Conservation (phyloP, 345 rosid genomes). For the Cardamine occulta region DNA sequence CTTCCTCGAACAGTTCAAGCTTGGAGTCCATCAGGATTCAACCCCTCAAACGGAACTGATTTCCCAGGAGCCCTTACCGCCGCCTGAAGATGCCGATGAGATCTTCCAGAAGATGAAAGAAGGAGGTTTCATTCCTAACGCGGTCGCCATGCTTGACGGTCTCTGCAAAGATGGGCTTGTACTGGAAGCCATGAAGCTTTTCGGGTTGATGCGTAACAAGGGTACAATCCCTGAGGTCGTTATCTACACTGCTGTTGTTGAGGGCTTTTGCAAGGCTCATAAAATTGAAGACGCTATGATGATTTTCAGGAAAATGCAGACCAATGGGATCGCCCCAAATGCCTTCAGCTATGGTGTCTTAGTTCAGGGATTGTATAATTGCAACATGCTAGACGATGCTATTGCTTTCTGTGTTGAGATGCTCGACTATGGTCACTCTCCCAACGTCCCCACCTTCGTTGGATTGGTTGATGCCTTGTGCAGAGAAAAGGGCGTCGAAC, state of each 20-base stretch:
- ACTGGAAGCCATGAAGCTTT: conserved; percentile 91
- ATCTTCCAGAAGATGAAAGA: conserved; percentile 89
- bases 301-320: conserved; percentile 82
- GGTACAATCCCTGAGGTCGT: conserved; percentile 92
- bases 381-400: conserved; percentile 67
- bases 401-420: conserved; percentile 61
- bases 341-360: conserved; percentile 67
- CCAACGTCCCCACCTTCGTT: conserved; percentile 75
- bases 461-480: conserved; percentile 82
- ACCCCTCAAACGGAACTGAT: conserved; percentile 14
- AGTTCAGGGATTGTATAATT: conserved; percentile 69
- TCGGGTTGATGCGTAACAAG: conserved; percentile 76
- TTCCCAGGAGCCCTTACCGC: conserved; percentile 32
- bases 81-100: conserved; percentile 55
- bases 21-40: conserved; percentile 47
- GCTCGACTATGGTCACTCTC: conserved; percentile 92
- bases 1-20: conserved; percentile 72
- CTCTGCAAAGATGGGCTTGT: conserved; percentile 92
- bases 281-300: conserved; percentile 80
- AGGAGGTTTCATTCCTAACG: conserved; percentile 87
- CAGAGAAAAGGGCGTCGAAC: conserved; percentile 64
- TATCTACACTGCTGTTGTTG: conserved; percentile 89
- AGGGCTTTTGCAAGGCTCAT: conserved; percentile 84
- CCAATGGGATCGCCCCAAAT: conserved; percentile 67
- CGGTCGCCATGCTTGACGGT: conserved; percentile 96